These are phyloP conservation scores for Coniella vitis DNA, from an alignment of 2,329 filamentous ascomycete species.

Conservation along the genomic window DNA sequence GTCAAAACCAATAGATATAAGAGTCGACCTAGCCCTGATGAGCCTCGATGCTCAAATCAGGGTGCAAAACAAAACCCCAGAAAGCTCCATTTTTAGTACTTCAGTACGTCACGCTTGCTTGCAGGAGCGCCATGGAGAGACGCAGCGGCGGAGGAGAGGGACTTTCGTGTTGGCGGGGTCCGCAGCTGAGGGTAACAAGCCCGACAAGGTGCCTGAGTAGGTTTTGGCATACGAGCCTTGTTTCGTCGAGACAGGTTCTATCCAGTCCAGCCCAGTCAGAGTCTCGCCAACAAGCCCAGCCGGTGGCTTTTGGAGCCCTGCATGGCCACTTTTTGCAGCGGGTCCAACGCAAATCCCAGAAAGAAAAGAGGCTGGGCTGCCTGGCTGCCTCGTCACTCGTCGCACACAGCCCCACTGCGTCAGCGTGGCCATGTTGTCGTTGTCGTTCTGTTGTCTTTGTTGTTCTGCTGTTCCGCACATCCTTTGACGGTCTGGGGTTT, in stretches of 20 bases:
- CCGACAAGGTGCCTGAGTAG: background rate
- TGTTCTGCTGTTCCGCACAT: too few species aligned
- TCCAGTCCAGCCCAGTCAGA: background rate
- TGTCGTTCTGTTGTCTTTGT: too few species aligned
- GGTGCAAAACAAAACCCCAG: constrained; percentile 5
- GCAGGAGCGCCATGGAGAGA: background rate
- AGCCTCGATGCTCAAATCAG: too few species aligned
- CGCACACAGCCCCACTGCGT: background rate
- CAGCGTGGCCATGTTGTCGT: background rate
- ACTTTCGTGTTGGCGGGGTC: constrained; percentile 5
- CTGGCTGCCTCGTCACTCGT: constrained; percentile 3
- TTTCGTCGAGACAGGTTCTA: background rate
- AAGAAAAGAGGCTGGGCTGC: background rate
- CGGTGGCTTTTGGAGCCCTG: background rate
- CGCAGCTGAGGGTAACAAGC: constrained; percentile 8
- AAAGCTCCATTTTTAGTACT: constrained; percentile 11
- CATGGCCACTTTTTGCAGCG: background rate
- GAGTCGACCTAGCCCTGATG: too few species aligned
- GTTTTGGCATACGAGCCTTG: constrained; percentile 1
- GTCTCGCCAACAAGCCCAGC: background rate
- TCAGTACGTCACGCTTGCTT: constrained; percentile 2
- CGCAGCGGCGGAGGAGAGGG: too few species aligned
- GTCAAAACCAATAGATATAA: too few species aligned
- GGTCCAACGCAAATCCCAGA: background rate
- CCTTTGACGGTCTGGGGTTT: too few species aligned